Base-by-base conservation (phyloP, 2,329 filamentous ascomycete species). In the Didymosphaeria variabile region DNA sequence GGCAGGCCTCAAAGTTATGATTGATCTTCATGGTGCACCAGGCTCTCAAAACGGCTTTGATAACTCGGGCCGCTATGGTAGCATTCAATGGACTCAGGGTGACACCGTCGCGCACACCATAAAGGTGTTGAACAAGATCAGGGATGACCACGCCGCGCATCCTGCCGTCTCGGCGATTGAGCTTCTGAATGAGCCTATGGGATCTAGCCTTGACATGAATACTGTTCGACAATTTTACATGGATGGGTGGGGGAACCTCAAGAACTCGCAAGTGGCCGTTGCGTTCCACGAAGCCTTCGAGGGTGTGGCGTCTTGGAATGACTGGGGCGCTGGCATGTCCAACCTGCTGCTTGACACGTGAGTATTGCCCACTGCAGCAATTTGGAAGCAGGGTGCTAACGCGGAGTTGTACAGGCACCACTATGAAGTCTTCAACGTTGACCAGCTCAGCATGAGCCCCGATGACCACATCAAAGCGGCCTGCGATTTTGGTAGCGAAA, bases 21-120 rank as follows among this genome's bases (percentile, higher is more conserved):
- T 91, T 67, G 89, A 91, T 72, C 77, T 91, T 23, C 89, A 91
- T 70, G 89, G 88, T 66, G 86, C 87, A 34, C 85, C 87, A 19
- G 83, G 84, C 7, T 88, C 86, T 7, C 88, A 90, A 68, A 90
- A 90, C 63, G 88, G 88, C 3, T 90, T 90, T 71, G 88, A 90
- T 75, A 90, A 90, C 77, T 87, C 85, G 57, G 88, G 88, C 49
- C 81, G 79, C 47, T 77, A 79, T 19, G 84, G 84, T 5, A 47
- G 64, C 6, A 77, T 86, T n/a, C 68, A 65, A 44, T 83, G 81
- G 81, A 79, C 75, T 5, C 78, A 81, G 66, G 80, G 80, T 51
- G 76, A 81, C 57, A 79, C 79, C 5, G 71, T 82, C 13, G 57
- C 59, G 1, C 71, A 81, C 59, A 82, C 81, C 15, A 73, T 74